Base-by-base conservation (phyloP, 1,284 basidiomycete genomes). In the Pulchroboletus neoregius region DNA sequence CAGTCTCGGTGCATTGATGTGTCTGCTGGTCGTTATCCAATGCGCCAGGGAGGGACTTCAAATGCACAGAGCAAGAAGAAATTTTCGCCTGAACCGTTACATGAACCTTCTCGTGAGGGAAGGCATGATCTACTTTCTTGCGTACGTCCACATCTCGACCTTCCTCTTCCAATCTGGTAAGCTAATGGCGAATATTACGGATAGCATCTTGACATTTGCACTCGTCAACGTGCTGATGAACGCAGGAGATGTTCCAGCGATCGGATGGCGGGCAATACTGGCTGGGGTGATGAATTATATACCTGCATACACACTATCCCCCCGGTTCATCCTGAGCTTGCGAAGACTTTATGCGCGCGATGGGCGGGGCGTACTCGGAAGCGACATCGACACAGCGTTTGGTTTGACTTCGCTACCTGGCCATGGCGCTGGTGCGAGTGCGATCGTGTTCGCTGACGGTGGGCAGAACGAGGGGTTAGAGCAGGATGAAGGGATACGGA, bases 271-370 rank as follows among this genome's bases (percentile, higher is more conserved):
- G 13, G 9, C 34, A 16, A 18, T 39, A 20, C 1, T 23, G 9
- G 1, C 9, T 4, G 11, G 18, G 15, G 1, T 36, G 1, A 18
- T 11, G 9, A 16, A 43, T 16, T 8, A 18, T 5, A 10, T 40
- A 13, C 41, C 46, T 10, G 5, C 35, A 4, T 50, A 32, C 15
- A 32, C 37, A 2, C 31, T 54, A 1, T 10, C 13, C 18, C 47
- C 52, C 27, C 35, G 45, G n/a, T 54, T 53, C 31, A 28, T 54
- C 28, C n/a, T 53, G 6, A 43, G 18, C 30, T 23, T 52, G 7
- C 36, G 40, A 15, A 33, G 39, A 22, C 4, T 53, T 11, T 49
- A 48, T 18, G 50, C 32, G 8, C 28, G 8, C 5, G 36, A 53
- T 20, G 8, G 22, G 1, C 35, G 8, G 11, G 16, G 28, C 5